phyloP scores from a whole-genome alignment of 2,329 filamentous ascomycete genomes.

The Aspergillus ustus region DNA sequence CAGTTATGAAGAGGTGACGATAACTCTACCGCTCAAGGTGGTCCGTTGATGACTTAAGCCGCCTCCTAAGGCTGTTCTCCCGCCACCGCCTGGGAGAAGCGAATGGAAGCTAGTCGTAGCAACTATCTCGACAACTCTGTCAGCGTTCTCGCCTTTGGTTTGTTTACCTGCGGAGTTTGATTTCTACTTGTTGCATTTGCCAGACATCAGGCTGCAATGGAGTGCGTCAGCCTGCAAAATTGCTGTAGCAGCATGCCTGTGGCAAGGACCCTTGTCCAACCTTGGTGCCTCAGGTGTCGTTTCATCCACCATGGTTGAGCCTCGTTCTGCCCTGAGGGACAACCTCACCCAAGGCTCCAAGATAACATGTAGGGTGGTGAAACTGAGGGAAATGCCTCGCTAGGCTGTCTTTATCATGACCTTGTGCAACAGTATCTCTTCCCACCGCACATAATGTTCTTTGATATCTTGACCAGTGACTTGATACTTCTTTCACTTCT shows the following conservation, averaged over 20 bases:
- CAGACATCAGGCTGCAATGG: conserved; percentile 2
- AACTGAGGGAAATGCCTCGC: conserved; percentile 10
- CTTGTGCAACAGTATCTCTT: neutral
- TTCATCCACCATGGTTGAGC: conserved; percentile 12
- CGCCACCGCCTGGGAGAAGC: conserved; percentile 40
- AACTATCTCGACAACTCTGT: conserved; percentile 6
- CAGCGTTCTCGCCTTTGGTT: neutral
- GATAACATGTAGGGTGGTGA: neutral
- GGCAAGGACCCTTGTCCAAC: neutral
- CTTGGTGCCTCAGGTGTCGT: conserved; percentile 8
- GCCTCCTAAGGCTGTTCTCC: conserved; percentile 20
- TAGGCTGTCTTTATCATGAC: conserved; percentile 8
- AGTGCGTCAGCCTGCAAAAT: conserved; percentile 9
- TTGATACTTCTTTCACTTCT: neutral
- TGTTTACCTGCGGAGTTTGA: neutral
- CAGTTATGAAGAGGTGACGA: conserved; percentile 44
- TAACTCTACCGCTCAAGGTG: conserved; percentile 28
- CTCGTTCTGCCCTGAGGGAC: conserved; percentile 11
- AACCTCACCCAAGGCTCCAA: conserved; percentile 14
- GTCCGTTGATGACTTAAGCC: conserved; percentile 39
- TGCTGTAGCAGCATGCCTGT: neutral
- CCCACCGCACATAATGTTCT: neutral
- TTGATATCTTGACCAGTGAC: neutral
- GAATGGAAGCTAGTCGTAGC: conserved; percentile 44
- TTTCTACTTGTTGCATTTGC: neutral